Percentiles rank a stretch among this genome's conserved stretches.
Evolutionary conservation across 2,329 filamentous ascomycete species (phyloP).

Genomic region (Apiospora malaysiana): DNA sequence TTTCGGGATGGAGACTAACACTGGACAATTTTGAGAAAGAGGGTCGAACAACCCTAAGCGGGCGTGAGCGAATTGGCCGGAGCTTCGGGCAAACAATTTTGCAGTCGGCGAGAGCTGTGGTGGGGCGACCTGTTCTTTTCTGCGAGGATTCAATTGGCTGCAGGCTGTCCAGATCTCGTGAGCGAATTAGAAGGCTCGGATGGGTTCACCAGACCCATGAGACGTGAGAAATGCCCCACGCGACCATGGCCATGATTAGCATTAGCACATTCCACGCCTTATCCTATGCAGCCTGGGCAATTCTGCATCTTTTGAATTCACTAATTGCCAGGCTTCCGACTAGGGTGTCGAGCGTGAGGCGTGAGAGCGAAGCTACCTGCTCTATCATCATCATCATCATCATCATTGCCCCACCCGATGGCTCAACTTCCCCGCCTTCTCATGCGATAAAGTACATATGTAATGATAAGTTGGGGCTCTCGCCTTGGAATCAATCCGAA

Average conservation of each 20-base stretch:
- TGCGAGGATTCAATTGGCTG: not conserved
- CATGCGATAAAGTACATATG: slow-evolving; percentile 1
- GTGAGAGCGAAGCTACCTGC: not conserved
- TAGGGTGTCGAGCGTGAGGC: not conserved
- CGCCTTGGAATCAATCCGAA: not conserved
- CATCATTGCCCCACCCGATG: slow-evolving; percentile 13
- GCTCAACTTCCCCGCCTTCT: slow-evolving; percentile 19
- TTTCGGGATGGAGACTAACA: slow-evolving; percentile 20
- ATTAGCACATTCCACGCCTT: slow-evolving; percentile 12
- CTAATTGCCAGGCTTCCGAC: slow-evolving; percentile 8
- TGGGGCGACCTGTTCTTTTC: not conserved
- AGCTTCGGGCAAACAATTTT: slow-evolving; percentile 15
- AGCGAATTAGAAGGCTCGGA: not conserved
- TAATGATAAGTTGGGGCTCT: slow-evolving; percentile 10
- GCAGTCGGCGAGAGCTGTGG: not conserved
- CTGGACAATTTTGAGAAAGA: slow-evolving; percentile 22
- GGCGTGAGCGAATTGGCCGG: not conserved
- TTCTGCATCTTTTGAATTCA: slow-evolving; percentile 2
- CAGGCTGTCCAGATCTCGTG: not conserved
- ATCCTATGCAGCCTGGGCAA: not conserved
- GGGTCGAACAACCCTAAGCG: slow-evolving; percentile 26
- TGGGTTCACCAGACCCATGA: not conserved
- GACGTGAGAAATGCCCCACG: slow-evolving; percentile 8
- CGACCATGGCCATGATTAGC: slow-evolving; percentile 1
- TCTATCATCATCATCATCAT: slow-evolving; percentile 17